Evolutionary conservation across 257 asterid species (phyloP).

Genomic region (Haberlea rhodopensis): DNA sequence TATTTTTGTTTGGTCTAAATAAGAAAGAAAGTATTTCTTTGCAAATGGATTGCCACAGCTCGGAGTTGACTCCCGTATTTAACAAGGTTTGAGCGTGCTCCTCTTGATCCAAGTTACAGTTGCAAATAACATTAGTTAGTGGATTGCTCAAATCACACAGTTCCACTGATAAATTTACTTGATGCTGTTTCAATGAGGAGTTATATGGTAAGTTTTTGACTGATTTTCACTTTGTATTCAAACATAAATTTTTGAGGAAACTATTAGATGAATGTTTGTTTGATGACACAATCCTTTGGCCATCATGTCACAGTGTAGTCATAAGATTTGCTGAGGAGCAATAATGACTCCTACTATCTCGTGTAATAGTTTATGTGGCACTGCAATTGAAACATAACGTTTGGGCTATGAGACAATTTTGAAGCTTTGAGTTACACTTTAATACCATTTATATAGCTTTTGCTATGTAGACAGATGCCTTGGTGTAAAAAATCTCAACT

Average conservation of each 20-base stretch:
- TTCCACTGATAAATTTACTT: not conserved
- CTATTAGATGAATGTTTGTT: not conserved
- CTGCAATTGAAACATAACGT: not conserved
- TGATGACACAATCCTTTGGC: not conserved
- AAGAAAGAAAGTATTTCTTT: not conserved
- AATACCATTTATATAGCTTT: no score
- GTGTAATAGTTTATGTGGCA: not conserved
- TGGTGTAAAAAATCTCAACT: not conserved
- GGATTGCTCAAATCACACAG: not conserved
- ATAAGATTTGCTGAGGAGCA: not conserved
- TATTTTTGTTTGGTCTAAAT: not conserved
- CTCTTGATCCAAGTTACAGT: not conserved
- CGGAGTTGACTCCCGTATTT: not conserved
- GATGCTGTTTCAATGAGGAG: not conserved
- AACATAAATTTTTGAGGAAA: not conserved
- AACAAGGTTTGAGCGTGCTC: not conserved
- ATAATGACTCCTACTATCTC: not conserved
- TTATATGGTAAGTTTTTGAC: not conserved
- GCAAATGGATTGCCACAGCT: not conserved
- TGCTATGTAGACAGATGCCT: not conserved
- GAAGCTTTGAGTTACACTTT: not conserved
- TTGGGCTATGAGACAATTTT: not conserved
- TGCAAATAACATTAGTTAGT: no score
- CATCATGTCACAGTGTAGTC: not conserved
- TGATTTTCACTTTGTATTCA: not conserved